Evolutionary conservation across 352 stramenopile genomes (phyloP).

Genomic region (Globisporangium middletonii): DNA sequence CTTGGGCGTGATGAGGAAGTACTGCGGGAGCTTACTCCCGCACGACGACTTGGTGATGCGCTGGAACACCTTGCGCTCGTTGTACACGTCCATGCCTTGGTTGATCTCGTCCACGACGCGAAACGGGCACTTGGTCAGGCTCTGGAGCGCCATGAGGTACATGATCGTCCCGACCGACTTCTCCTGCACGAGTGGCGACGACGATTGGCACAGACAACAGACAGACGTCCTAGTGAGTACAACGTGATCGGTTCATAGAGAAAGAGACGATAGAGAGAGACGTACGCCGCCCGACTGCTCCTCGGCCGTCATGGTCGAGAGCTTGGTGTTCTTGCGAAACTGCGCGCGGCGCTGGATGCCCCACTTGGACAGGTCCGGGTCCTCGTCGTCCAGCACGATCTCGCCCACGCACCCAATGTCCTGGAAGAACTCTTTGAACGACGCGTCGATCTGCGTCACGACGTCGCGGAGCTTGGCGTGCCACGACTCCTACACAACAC

Average conservation of each 20-base stretch:
- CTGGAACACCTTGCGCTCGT: slow-evolving; percentile 87
- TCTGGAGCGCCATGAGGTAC: slow-evolving; percentile 88
- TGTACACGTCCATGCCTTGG: slow-evolving; percentile 88
- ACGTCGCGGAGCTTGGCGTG: slow-evolving; percentile 60
- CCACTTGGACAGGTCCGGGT: slow-evolving; percentile 84
- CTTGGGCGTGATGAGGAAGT: slow-evolving; percentile 88
- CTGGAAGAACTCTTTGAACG: slow-evolving; percentile 80
- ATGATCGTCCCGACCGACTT: slow-evolving; percentile 90
- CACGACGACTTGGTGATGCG: slow-evolving; percentile 86
- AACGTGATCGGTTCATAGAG: neutral
- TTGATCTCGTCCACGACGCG: slow-evolving; percentile 89
- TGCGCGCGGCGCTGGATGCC: slow-evolving; percentile 80
- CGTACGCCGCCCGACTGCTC: slow-evolving; percentile 83
- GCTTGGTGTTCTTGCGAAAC: slow-evolving; percentile 80
- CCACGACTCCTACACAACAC: slow-evolving; percentile 45
- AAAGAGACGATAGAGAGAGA: slow-evolving; percentile 3
- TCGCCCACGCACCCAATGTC: slow-evolving; percentile 86
- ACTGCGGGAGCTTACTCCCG: slow-evolving; percentile 80
- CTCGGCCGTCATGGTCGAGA: slow-evolving; percentile 82
- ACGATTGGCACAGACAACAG: neutral
- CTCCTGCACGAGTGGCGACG: slow-evolving; percentile 34
- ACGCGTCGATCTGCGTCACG: slow-evolving; percentile 72
- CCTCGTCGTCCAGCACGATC: slow-evolving; percentile 69
- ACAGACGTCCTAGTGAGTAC: slow-evolving; percentile 2
- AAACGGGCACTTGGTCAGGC: slow-evolving; percentile 82